phyloP scores from a whole-genome alignment of 176 grass and related monocot genomes.

The maize (Zea mays) region Zm-B73-REFERENCE-NAM-5.0 NC_050096.1:69330501-69331000 shows the following conservation, averaged over 20 bases:
- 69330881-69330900: constrained; percentile 66
- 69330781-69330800: background rate
- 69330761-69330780: constrained; percentile 58
- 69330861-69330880: constrained; percentile 79
- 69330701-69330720: constrained; percentile 45
- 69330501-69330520: constrained; percentile 35
- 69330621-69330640: constrained; percentile 86
- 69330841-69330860: constrained; percentile 66
- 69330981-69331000: constrained; percentile 54
- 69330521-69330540: constrained; percentile 71
- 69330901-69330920: constrained; percentile 63
- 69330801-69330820: constrained; percentile 27
- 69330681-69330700: constrained; percentile 2
- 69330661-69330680: constrained; percentile 9
- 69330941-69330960: constrained; percentile 90
- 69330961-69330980: constrained; percentile 93
- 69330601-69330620: constrained; percentile 64
- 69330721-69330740: constrained; percentile 89
- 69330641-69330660: constrained; percentile 48
- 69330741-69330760: constrained; percentile 93
- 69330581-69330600: constrained; percentile 83
- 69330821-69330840: constrained; percentile 27
- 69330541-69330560: constrained; percentile 93
- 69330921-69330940: constrained; percentile 71
- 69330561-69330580: constrained; percentile 93